Evolutionary conservation across 805 yeast species (phyloP).

Genomic region (Saccharomycopsis guyanensis): DNA sequence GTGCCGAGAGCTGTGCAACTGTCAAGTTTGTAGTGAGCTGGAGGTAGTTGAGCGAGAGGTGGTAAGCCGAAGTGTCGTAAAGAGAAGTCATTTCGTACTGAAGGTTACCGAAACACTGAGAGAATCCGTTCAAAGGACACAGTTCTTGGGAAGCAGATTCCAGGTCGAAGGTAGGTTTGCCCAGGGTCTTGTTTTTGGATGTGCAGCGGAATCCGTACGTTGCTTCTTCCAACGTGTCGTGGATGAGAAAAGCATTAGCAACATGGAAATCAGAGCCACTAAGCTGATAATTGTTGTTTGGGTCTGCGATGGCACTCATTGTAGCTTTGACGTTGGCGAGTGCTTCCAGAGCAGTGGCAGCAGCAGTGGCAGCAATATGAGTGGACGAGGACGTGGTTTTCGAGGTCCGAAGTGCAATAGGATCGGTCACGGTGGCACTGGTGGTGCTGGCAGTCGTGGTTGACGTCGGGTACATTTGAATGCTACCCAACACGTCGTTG

Average conservation of each 20-base stretch:
- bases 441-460: too few species aligned
- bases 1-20: background rate
- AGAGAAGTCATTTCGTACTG: background rate
- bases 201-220: background rate
- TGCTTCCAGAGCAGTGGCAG: background rate
- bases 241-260: background rate
- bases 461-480: too few species aligned
- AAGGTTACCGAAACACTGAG: background rate
- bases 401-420: too few species aligned
- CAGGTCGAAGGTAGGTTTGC: background rate
- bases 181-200: background rate
- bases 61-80: background rate
- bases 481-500: background rate
- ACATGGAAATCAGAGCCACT: background rate
- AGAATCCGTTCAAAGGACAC: background rate
- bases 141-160: background rate
- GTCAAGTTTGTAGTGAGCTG: background rate
- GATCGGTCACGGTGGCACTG: too few species aligned
- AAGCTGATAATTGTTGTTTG: background rate
- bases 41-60: background rate
- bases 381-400: too few species aligned
- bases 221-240: background rate
- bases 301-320: background rate
- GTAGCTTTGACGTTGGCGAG: background rate
- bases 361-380: background rate